Evolutionary conservation across 2,329 filamentous ascomycete species (phyloP).

Genomic region (Neonectria faginata): DNA sequence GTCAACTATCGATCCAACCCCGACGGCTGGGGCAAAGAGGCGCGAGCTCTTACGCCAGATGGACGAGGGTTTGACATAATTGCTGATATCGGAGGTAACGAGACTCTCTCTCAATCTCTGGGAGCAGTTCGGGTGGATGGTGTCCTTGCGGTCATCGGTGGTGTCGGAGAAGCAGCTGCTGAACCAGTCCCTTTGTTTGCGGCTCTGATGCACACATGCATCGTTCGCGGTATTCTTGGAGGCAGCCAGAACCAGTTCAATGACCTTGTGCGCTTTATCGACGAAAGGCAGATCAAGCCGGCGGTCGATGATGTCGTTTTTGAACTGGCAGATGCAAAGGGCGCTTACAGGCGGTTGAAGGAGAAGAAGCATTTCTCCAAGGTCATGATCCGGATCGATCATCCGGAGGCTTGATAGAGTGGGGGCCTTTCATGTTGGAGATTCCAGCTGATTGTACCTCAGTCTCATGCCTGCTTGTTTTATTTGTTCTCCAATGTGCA

Average conservation of each 20-base stretch:
- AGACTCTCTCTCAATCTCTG: slow-evolving; percentile 68
- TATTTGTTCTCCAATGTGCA: too few species aligned
- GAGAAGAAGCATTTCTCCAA: slow-evolving; percentile 54
- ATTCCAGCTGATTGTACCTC: too few species aligned
- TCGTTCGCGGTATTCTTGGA: slow-evolving; percentile 46
- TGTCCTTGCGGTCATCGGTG: slow-evolving; percentile 49
- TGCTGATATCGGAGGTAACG: slow-evolving; percentile 73
- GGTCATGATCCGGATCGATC: slow-evolving; percentile 48
- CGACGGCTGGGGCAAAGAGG: slow-evolving; percentile 68
- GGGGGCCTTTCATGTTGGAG: background rate
- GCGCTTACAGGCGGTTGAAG: slow-evolving; percentile 48
- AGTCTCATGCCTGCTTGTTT: too few species aligned
- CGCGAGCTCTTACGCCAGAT: slow-evolving; percentile 59
- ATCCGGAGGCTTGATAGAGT: slow-evolving; percentile 1
- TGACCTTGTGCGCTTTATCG: slow-evolving; percentile 48
- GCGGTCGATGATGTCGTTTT: slow-evolving; percentile 49
- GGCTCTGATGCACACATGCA: slow-evolving; percentile 43
- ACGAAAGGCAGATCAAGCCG: slow-evolving; percentile 47
- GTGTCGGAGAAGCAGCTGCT: slow-evolving; percentile 40
- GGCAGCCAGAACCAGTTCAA: slow-evolving; percentile 45
- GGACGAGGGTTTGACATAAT: slow-evolving; percentile 70
- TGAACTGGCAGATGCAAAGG: slow-evolving; percentile 46
- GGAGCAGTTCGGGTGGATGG: slow-evolving; percentile 58
- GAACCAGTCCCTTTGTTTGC: slow-evolving; percentile 42
- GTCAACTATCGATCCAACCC: slow-evolving; percentile 71